Percentiles rank a stretch among this genome's conserved stretches.
phyloP scores from a whole-genome alignment of 2,329 filamentous ascomycete genomes.

The Diaporthe velutina region DNA sequence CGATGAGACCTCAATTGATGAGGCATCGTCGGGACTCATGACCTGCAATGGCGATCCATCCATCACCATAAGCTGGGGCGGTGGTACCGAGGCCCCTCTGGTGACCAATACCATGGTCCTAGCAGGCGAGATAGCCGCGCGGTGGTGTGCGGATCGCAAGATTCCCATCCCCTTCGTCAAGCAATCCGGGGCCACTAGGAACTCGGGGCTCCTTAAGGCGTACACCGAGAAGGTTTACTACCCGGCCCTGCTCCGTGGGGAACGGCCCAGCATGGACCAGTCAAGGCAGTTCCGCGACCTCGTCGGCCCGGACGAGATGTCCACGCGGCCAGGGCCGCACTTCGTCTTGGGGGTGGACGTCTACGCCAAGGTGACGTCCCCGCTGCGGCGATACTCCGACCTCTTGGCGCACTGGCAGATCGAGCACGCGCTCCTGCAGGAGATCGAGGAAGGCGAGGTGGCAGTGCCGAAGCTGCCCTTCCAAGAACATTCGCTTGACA shows the following conservation, averaged over 20 bases:
- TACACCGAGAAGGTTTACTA: slow-evolving; percentile 55
- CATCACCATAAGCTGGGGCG: slow-evolving; percentile 57
- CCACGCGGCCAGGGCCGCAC: slow-evolving; percentile 66
- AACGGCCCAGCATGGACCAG: slow-evolving; percentile 48
- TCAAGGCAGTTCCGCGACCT: slow-evolving; percentile 51
- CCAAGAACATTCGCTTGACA: slow-evolving; percentile 52
- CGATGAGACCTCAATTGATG: slow-evolving; percentile 47
- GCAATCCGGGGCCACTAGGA: slow-evolving; percentile 56
- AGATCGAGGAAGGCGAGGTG: slow-evolving; percentile 50
- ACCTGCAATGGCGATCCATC: slow-evolving; percentile 62
- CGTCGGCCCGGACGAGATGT: slow-evolving; percentile 65
- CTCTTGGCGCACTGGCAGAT: slow-evolving; percentile 77
- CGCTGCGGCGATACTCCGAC: slow-evolving; percentile 74
- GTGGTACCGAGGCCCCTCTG: slow-evolving; percentile 48
- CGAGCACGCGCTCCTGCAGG: slow-evolving; percentile 66
- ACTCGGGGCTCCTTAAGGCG: slow-evolving; percentile 53
- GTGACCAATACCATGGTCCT: slow-evolving; percentile 70
- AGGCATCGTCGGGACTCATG: slow-evolving; percentile 45
- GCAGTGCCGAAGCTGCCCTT: slow-evolving; percentile 59
- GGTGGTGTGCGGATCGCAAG: slow-evolving; percentile 69
- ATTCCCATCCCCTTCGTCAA: slow-evolving; percentile 72
- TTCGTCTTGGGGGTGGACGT: slow-evolving; percentile 69
- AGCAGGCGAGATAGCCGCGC: slow-evolving; percentile 71
- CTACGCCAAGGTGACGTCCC: slow-evolving; percentile 75
- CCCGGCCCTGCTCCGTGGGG: slow-evolving; percentile 53